Conservation (phyloP, 352 stramenopile species). For the Globisporangium camurandrum region DNA sequence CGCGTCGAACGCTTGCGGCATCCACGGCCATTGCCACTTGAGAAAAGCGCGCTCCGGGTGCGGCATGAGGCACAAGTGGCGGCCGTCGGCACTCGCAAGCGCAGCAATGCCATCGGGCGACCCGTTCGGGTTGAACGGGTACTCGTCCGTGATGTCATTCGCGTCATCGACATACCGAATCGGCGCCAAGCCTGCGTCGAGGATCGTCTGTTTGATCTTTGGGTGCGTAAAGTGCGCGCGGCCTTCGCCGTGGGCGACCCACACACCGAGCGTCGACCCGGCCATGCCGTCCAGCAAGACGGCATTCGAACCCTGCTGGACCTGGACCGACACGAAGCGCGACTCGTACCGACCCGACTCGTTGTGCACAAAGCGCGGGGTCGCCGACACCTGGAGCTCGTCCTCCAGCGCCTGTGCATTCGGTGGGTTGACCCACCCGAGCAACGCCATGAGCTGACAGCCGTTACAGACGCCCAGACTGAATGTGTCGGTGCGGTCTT, state of each 20-base stretch:
- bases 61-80: conserved; percentile 99
- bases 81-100: conserved; percentile 94
- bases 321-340: conserved; percentile 94
- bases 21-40: conserved; percentile 97
- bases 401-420: conserved; percentile 44
- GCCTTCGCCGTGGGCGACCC: conserved; percentile 92
- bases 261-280: conserved; percentile 95
- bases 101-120: conserved; percentile 95
- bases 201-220: conserved; percentile 82
- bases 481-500: conserved; percentile 95
- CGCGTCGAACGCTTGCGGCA: conserved; percentile 79
- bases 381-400: conserved; percentile 43
- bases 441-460: conserved; percentile 99
- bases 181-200: conserved; percentile 89
- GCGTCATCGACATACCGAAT: conserved; percentile 97
- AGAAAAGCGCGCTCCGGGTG: conserved; percentile 98
- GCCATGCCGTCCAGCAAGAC: conserved; percentile 99
- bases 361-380: conserved; percentile 98
- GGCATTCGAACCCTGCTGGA: conserved; percentile 91
- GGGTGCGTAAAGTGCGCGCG: conserved; percentile 95
- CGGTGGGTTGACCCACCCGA: conserved; percentile 92
- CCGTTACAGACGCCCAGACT: conserved; percentile 99
- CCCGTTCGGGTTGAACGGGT: conserved; percentile 99
- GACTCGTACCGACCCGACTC: conserved; percentile 94
- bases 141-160: conserved; percentile 92